Conservation (phyloP, 2,329 filamentous ascomycete genomes). For the Trichoderma oligosporum region DNA sequence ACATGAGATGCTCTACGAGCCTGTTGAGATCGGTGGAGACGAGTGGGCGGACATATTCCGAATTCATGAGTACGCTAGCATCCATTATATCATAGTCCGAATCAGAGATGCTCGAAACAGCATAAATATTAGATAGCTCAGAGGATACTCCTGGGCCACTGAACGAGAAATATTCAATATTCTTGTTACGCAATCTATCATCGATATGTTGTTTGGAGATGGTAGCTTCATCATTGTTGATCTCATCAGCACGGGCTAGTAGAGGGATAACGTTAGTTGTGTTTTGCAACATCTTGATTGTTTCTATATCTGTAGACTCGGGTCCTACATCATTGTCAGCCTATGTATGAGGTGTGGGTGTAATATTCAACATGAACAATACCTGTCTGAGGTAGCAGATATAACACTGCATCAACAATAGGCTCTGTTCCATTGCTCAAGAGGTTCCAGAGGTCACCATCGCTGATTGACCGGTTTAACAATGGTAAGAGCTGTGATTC, state of each 20-base stretch:
- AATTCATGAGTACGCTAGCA: slow-evolving; percentile 87
- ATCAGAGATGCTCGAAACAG: slow-evolving; percentile 69
- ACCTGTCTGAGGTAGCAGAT: slow-evolving; percentile 69
- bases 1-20: slow-evolving; percentile 72
- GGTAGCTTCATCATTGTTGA: slow-evolving; percentile 55
- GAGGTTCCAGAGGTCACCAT: slow-evolving; percentile 71
- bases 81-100: slow-evolving; percentile 83
- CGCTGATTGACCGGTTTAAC: slow-evolving; percentile 54
- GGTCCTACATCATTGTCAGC: slow-evolving; percentile 30
- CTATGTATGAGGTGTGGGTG: no score
- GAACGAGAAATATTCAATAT: slow-evolving; percentile 66
- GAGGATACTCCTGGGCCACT: slow-evolving; percentile 31
- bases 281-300: slow-evolving; percentile 63
- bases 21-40: slow-evolving; percentile 66
- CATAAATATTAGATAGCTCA: slow-evolving; percentile 54
- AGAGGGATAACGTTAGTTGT: slow-evolving; percentile 84
- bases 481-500: slow-evolving; percentile 44
- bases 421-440: slow-evolving; percentile 78
- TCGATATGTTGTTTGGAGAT: slow-evolving; percentile 58
- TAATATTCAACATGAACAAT: slow-evolving; percentile 29
- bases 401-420: slow-evolving; percentile 81
- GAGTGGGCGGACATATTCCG: slow-evolving; percentile 81
- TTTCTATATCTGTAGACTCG: slow-evolving; percentile 57
- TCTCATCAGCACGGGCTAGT: slow-evolving; percentile 70
- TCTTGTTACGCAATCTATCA: slow-evolving; percentile 52